Percentiles rank a stretch among this genome's conserved stretches.
These are phyloP conservation scores for Cryphonectria japonica DNA, from an alignment of 2,329 filamentous ascomycete species.

Conservation along the genomic window DNA sequence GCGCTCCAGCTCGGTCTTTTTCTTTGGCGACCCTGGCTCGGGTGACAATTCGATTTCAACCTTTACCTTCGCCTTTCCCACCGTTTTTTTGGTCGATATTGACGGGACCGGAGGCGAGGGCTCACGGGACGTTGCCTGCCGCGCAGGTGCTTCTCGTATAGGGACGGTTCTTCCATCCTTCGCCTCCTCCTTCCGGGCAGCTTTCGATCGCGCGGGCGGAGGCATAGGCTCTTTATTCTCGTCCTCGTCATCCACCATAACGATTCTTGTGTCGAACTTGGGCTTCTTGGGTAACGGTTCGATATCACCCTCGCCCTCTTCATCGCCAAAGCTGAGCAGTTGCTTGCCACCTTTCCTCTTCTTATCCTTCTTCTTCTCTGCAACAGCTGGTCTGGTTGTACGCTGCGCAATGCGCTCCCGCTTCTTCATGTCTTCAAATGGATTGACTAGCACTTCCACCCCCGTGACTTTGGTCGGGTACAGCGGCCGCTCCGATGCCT, in stretches of 20 bases:
- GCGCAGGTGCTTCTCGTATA: constrained; percentile 36
- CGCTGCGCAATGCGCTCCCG: constrained; percentile 61
- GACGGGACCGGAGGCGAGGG: constrained; percentile 14
- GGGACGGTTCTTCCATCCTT: constrained; percentile 26
- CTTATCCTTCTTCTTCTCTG: constrained; percentile 60
- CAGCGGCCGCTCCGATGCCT: constrained; percentile 78
- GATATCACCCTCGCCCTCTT: constrained; percentile 62
- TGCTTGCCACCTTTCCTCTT: constrained; percentile 79
- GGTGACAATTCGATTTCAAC: constrained; percentile 40
- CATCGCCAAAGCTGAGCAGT: constrained; percentile 76
- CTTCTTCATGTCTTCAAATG: constrained; percentile 80
- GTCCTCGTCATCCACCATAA: constrained; percentile 70
- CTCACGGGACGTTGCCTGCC: constrained; percentile 32
- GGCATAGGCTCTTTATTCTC: constrained; percentile 43
- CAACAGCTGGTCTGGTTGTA: constrained; percentile 47
- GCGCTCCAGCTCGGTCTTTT: constrained; percentile 62
- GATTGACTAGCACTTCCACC: constrained; percentile 78
- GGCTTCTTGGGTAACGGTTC: constrained; percentile 70
- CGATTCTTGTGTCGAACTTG: constrained; percentile 78
- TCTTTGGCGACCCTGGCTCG: constrained; percentile 40
- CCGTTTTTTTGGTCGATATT: constrained; percentile 7
- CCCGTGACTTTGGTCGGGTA: constrained; percentile 81
- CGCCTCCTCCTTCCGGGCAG: constrained; percentile 35
- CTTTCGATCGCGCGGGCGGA: constrained; percentile 35
- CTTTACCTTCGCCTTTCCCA: constrained; percentile 24